Evolutionary conservation across 73 alveolate genomes (phyloP), one percentile per base, ranked within the genome.

Genomic region (Tetrahymena borealis): DNA sequence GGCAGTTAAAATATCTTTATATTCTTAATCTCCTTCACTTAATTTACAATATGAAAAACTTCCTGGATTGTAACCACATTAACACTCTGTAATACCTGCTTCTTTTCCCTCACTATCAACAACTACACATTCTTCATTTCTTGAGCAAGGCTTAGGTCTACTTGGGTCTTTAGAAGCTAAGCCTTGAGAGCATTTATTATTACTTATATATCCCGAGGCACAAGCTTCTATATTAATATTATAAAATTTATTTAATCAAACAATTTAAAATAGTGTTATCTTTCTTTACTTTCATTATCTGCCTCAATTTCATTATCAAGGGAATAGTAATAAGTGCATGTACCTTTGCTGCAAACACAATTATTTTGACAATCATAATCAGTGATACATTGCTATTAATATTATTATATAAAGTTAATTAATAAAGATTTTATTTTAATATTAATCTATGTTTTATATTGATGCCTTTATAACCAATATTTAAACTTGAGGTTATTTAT

Each of bases 31-130:
- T 31, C 95, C 95, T 93, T 93, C 93, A 32, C 93, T 85, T 32
- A 93, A 85, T 79, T 92, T 93, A n/a, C 95, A 93, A 93, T 93
- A 93, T 5, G 93, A 85, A 93, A 93, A 93, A n/a, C 95, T 92
- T 32, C 95, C 95, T 18, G 95, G 93, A 40, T 93, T 93, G 33
- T 39, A 93, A n/a, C 95, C 95, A 93, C 95, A 93, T 18, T 93
- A 32, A 85, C 95, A 93, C 38, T 93, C 40, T 11, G 95, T 79
- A 85, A 79, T 40, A 2, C 95, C 95, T 11, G 78, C 90, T 20
- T 79, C 36, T 7, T 79, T 40, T 13, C 91, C 39, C 24, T 38
- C 60, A 7, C 60, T 32, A 40, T 93, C 95, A 9, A 93, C 90
- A 39, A 93, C 38, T 31, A 39, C n/a, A 60, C 95, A 93, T 32